These are phyloP conservation scores for Sinapis alba DNA, from an alignment of 441 rosid genomes.

Conservation along the genomic window DNA sequence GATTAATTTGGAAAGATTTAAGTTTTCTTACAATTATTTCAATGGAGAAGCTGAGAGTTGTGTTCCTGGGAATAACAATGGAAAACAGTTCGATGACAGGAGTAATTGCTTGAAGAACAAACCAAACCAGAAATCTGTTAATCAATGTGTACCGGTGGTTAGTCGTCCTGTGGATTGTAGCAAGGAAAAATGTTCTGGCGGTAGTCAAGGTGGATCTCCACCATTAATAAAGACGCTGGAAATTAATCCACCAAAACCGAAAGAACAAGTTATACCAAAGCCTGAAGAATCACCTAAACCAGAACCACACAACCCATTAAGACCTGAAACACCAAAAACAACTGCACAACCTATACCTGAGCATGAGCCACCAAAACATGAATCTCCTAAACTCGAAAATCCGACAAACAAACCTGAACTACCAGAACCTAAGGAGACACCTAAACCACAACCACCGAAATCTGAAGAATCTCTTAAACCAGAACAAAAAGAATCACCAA, in stretches of 20 bases:
- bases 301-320: constrained; percentile 16
- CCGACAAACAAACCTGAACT: not conserved
- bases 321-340: constrained; percentile 24
- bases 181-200: constrained; percentile 45
- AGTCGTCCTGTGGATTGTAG: constrained; percentile 55
- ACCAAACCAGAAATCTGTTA: constrained; percentile 44
- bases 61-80: constrained; percentile 31
- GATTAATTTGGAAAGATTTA: constrained; percentile 46
- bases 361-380: constrained; percentile 20
- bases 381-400: constrained; percentile 27
- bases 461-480: constrained; percentile 22
- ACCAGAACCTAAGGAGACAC: not conserved
- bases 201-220: constrained; percentile 23
- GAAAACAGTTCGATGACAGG: constrained; percentile 37
- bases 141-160: constrained; percentile 41
- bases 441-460: not conserved
- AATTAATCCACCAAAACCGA: constrained; percentile 13
- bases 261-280: constrained; percentile 9
- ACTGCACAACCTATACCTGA: constrained; percentile 21
- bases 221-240: constrained; percentile 25
- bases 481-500: constrained; percentile 20
- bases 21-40: constrained; percentile 49
- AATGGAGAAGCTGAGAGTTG: constrained; percentile 53
- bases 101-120: constrained; percentile 50
- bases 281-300: constrained; percentile 26